phyloP scores from a whole-genome alignment of 441 rosid species.

The Populus tomentosa region DNA sequence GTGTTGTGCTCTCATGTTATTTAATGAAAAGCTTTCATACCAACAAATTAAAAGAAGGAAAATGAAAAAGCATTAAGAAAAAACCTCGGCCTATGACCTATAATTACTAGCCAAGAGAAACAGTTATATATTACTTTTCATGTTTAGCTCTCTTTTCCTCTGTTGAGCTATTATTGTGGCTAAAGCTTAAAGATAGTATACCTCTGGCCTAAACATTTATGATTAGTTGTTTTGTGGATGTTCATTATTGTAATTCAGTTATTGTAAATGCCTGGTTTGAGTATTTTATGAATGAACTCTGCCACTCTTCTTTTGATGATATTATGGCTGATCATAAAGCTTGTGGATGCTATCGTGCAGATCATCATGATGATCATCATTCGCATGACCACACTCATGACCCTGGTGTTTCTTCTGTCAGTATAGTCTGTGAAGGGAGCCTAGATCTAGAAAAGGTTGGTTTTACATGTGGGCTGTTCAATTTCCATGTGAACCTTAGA shows the following conservation, averaged over 20 bases:
- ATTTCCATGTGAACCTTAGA: neutral
- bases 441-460: slow-evolving; percentile 95
- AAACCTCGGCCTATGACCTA: neutral
- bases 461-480: neutral
- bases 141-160: neutral
- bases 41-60: neutral
- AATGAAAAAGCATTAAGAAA: neutral
- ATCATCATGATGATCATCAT: slow-evolving; percentile 63
- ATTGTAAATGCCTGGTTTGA: neutral
- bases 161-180: neutral
- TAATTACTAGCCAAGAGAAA: neutral
- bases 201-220: neutral
- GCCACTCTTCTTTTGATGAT: neutral
- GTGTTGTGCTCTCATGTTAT: neutral
- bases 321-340: neutral
- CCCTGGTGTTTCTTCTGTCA: slow-evolving; percentile 91
- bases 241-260: neutral
- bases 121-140: neutral
- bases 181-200: neutral
- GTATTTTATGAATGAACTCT: neutral
- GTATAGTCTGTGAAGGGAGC: slow-evolving; percentile 89
- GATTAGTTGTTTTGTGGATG: neutral
- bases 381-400: slow-evolving; percentile 92
- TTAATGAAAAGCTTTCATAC: neutral
- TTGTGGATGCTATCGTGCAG: slow-evolving; percentile 35